These are phyloP conservation scores for Fragilaria crotonensis DNA, from an alignment of 108 stramenopile genomes.

Conservation along the genomic window DNA sequence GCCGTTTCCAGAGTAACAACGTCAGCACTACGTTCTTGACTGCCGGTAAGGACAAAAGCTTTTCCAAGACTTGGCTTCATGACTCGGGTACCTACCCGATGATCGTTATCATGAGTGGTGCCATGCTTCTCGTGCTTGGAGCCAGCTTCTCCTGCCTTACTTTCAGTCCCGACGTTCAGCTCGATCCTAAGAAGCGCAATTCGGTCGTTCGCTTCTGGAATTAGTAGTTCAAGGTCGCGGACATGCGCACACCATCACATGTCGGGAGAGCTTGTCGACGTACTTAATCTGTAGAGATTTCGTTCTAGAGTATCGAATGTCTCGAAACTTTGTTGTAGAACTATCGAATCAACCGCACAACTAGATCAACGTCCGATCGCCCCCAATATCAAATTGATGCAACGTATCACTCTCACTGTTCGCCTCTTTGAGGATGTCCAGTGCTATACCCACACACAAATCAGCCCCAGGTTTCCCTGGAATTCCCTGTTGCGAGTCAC, in stretches of 20 bases:
- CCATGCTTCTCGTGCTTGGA: conserved; percentile 8
- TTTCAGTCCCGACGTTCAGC: conserved; percentile 21
- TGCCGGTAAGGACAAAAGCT: too few species aligned
- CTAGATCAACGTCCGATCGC: too few species aligned
- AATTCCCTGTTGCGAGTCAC: conserved; percentile 66
- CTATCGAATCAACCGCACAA: too few species aligned
- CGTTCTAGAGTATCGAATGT: too few species aligned
- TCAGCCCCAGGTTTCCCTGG: conserved; percentile 70
- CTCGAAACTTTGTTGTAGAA: too few species aligned
- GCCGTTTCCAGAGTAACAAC: too few species aligned
- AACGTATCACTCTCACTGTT: background rate
- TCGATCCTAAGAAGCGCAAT: conserved; percentile 18
- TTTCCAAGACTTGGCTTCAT: conserved; percentile 11
- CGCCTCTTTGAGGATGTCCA: conserved; percentile 62
- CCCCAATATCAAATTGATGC: too few species aligned
- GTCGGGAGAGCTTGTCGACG: too few species aligned
- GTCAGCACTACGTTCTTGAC: too few species aligned
- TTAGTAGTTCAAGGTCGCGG: too few species aligned
- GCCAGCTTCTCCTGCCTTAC: conserved; percentile 6
- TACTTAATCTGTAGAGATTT: too few species aligned
- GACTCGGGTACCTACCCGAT: conserved; percentile 28
- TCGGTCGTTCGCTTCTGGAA: conserved; percentile 19
- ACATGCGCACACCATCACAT: too few species aligned
- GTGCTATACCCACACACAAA: conserved; percentile 68
- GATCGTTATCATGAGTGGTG: conserved; percentile 13